Conservation (phyloP, 768 basidiomycete species). For the Rhodotorula sphaerocarpa region DNA sequence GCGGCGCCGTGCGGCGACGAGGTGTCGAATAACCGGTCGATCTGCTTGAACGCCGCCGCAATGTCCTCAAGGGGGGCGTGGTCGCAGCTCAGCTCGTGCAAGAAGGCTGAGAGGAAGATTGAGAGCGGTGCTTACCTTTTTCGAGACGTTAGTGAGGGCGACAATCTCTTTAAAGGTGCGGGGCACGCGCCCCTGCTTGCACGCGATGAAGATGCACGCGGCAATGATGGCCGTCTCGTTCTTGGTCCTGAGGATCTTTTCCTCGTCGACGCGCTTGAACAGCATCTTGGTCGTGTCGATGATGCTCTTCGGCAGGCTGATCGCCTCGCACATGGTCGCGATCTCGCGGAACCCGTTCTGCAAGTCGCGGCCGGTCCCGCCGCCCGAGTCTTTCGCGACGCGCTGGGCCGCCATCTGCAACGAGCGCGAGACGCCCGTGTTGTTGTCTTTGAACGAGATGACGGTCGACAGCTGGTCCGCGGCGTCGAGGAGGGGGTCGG, state of each 20-base stretch:
- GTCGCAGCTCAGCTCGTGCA: slow-evolving; percentile 50
- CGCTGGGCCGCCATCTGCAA: slow-evolving; percentile 86
- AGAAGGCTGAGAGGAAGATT: slow-evolving; percentile 47
- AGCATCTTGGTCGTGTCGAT: slow-evolving; percentile 93
- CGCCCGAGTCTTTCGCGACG: slow-evolving; percentile 51
- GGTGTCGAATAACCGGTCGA: slow-evolving; percentile 48
- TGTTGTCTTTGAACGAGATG: slow-evolving; percentile 91
- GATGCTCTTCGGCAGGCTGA: slow-evolving; percentile 85
- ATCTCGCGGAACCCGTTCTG: slow-evolving; percentile 85
- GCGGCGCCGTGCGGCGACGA: slow-evolving; percentile 44
- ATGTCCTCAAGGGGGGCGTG: slow-evolving; percentile 23
- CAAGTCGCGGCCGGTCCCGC: slow-evolving; percentile 64
- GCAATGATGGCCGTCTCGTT: slow-evolving; percentile 87
- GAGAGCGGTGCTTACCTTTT: slow-evolving; percentile 85
- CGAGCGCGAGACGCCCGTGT: slow-evolving; percentile 81
- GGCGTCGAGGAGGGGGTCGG: slow-evolving; percentile 85
- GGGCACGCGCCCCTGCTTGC: slow-evolving; percentile 88
- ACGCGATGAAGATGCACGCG: slow-evolving; percentile 96
- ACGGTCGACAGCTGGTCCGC: slow-evolving; percentile 90
- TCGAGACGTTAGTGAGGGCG: slow-evolving; percentile 83
- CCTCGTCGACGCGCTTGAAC: slow-evolving; percentile 94
- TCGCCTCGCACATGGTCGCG: slow-evolving; percentile 86
- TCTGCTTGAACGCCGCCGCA: slow-evolving; percentile 38
- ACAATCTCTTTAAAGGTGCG: slow-evolving; percentile 94
- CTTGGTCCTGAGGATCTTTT: slow-evolving; percentile 83